Base-by-base conservation (phyloP, 2,329 filamentous ascomycete genomes). In the Phaeosphaeriaceae sp. region DNA sequence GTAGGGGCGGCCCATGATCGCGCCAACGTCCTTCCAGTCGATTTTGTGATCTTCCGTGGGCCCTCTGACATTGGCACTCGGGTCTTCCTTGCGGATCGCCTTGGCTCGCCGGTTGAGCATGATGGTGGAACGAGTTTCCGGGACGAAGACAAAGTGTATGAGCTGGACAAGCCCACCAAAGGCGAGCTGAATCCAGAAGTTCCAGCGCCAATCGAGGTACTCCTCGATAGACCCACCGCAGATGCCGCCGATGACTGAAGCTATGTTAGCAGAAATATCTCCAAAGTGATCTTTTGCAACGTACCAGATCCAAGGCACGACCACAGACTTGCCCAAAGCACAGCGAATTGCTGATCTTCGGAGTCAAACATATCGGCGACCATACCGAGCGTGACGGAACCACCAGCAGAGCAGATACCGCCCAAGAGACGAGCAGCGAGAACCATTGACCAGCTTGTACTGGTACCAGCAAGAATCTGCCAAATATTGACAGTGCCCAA, bases 161-260 rank as follows among this genome's bases (percentile, higher is more conserved):
- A 85, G 20, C 70, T 93, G 91, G 1, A 91, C 86, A 24, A 86
- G 81, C 5, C 78, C 87, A 24, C 91, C 91, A 56, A 95, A 89
- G 65, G 93, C 91, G 59, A 94, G 85, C 76, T 93, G 90, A 61
- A 93, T 89, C 90, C 91, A 94, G 74, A 93, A 92, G 56, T 83
- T 86, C 88, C 88, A 93, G 63, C 84, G 83, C 91, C 91, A 94
- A 17, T 85, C 80, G 0, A 90, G 80, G 63, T 86, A 87, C 41
- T 85, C 76, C 73, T 92, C 85, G 17, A 89, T 85, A 67, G 92
- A 91, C 1, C 89, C 90, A 67, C 91, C 91, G 22, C 91, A 89
- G 90, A 93, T 88, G 7, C 91, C 90, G 0, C 91, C 90, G 1
- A 93, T 81, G 7, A 91, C 86, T 1, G 89, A 89, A 19, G 89